A percentile compares a stretch with the other conserved stretches of the same genome.
phyloP scores from a whole-genome alignment of 2,329 filamentous ascomycete species.

The Aspergillus quadricinctus region DNA sequence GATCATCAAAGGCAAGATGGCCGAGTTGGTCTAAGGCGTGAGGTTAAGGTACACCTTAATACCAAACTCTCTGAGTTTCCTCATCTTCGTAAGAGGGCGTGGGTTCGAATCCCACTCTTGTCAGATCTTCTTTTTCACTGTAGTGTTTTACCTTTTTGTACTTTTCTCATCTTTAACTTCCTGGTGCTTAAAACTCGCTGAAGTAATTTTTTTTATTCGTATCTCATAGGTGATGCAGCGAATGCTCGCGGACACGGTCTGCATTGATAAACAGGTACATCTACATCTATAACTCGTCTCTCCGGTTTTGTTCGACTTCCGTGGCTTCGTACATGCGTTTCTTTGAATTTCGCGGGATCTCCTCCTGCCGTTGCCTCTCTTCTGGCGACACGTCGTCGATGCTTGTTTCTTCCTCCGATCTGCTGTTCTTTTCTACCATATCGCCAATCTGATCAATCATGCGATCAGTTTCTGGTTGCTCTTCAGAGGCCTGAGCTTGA shows the following conservation, averaged over 20 bases:
- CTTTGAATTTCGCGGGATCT: slow-evolving; percentile 42
- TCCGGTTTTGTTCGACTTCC: slow-evolving; percentile 27
- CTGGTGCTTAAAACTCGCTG: not conserved
- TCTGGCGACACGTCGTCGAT: slow-evolving; percentile 35
- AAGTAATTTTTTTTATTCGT: not conserved
- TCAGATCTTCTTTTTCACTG: not conserved
- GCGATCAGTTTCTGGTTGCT: slow-evolving; percentile 25
- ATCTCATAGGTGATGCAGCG: not conserved
- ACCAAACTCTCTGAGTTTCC: not conserved
- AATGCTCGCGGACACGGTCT: not conserved
- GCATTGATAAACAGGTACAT: not conserved
- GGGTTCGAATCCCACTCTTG: not conserved
- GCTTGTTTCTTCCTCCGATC: slow-evolving; percentile 21
- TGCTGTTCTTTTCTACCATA: slow-evolving; percentile 31
- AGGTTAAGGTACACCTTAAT: slow-evolving; percentile 22
- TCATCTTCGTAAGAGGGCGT: not conserved
- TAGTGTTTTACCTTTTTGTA: not conserved
- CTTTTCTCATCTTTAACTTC: not conserved
- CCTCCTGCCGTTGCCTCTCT: slow-evolving; percentile 33
- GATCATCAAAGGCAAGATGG: slow-evolving; percentile 24
- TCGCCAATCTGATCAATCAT: slow-evolving; percentile 41
- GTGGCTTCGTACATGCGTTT: slow-evolving; percentile 47
- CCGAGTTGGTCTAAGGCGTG: slow-evolving; percentile 33
- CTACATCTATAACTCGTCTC: slow-evolving; percentile 34
- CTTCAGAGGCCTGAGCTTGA: slow-evolving; percentile 14